phyloP scores from a whole-genome alignment of 1,139 yeast genomes.

The Kazachstania sp. region DNA sequence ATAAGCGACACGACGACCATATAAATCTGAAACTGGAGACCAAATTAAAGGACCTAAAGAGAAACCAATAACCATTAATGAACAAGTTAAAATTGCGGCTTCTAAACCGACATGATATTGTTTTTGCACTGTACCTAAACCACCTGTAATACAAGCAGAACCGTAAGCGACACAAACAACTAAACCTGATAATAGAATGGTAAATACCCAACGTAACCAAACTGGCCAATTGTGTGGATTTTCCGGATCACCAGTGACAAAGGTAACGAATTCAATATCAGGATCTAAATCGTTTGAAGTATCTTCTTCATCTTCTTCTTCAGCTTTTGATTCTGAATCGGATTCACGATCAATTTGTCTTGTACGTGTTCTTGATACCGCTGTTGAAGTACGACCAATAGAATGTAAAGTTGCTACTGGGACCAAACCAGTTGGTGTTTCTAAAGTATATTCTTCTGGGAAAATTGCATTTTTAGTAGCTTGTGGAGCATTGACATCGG shows the following conservation, averaged over 20 bases:
- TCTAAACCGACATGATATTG: slow-evolving; percentile 62
- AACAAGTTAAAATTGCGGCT: slow-evolving; percentile 71
- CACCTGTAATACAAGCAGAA: slow-evolving; percentile 83
- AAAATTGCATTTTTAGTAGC: slow-evolving; percentile 51
- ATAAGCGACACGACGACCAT: slow-evolving; percentile 81
- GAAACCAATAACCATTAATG: slow-evolving; percentile 84
- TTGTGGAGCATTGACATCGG: slow-evolving; percentile 56
- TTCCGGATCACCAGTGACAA: slow-evolving; percentile 64
- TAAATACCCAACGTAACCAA: slow-evolving; percentile 53
- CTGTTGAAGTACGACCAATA: slow-evolving; percentile 49
- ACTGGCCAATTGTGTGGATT: slow-evolving; percentile 81
- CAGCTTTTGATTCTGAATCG: slow-evolving; percentile 6
- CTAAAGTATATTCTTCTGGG: slow-evolving; percentile 86
- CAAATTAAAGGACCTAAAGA: slow-evolving; percentile 81
- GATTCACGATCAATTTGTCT: slow-evolving; percentile 18
- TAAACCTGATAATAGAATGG: slow-evolving; percentile 53
- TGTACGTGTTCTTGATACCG: slow-evolving; percentile 32
- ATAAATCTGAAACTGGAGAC: slow-evolving; percentile 87
- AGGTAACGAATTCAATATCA: slow-evolving; percentile 75
- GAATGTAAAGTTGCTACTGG: slow-evolving; percentile 64
- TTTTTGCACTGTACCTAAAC: slow-evolving; percentile 54
- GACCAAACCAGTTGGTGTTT: slow-evolving; percentile 80
- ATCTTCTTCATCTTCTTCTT: slow-evolving; percentile 13
- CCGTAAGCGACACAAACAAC: slow-evolving; percentile 88
- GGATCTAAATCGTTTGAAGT: slow-evolving; percentile 40